Evolutionary conservation across 140 eudicot species (phyloP).

Genomic region (Oenanthe javanica): DNA sequence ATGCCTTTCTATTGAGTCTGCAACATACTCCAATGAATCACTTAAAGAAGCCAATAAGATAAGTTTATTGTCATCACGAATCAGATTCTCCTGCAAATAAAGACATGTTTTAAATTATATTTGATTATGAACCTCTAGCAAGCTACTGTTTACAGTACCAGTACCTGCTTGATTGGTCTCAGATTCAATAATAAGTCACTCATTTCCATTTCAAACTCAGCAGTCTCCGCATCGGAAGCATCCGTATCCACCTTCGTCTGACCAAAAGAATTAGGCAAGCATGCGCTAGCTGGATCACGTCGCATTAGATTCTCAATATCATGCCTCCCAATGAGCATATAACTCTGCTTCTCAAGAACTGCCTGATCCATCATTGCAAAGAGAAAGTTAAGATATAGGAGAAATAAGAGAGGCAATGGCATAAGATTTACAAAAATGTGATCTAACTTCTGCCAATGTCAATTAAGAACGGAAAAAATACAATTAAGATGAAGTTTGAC

Average conservation of each 20-base stretch:
- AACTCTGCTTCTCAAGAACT: conserved; percentile 99
- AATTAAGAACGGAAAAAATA: neutral
- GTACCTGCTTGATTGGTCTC: conserved; percentile 95
- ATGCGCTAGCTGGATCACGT: conserved; percentile 87
- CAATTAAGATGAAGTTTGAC: neutral
- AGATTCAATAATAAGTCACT: conserved; percentile 65
- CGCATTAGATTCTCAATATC: conserved; percentile 81
- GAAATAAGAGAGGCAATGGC: neutral
- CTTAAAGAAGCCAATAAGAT: conserved; percentile 87
- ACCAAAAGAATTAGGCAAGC: conserved; percentile 57
- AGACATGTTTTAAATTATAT: neutral
- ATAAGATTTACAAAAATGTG: neutral
- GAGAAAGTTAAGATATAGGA: conserved; percentile 12
- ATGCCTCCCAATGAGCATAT: conserved; percentile 97
- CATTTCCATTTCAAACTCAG: conserved; percentile 60
- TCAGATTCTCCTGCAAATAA: conserved; percentile 68
- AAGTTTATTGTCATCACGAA: conserved; percentile 94
- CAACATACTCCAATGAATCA: conserved; percentile 97
- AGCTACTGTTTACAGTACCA: neutral
- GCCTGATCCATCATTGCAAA: conserved; percentile 62
- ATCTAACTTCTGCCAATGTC: neutral
- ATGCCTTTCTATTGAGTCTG: conserved; percentile 96
- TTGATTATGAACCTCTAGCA: neutral
- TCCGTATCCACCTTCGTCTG: conserved; percentile 30
- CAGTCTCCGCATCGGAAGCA: conserved; percentile 45